These are phyloP conservation scores for Marchantia polymorpha DNA, from an alignment of 225 moss, liverwort and hornwort genomes.

Conservation along the genomic window DNA sequence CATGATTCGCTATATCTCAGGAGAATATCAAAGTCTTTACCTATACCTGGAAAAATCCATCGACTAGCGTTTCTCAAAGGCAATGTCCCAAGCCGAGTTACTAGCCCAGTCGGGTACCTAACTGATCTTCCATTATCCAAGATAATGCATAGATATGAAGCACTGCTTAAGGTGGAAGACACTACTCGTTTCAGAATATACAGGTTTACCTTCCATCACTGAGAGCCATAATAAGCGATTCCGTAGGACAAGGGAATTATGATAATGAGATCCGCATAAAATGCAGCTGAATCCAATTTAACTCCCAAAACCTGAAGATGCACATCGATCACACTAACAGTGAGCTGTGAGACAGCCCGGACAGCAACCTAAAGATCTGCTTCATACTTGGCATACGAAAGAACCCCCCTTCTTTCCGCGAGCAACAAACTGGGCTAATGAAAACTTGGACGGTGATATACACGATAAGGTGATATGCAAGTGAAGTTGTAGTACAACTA, in stretches of 20 bases:
- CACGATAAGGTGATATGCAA: background rate
- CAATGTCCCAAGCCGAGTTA: background rate
- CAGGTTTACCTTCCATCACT: background rate
- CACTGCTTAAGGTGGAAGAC: background rate
- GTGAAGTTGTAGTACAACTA: no score
- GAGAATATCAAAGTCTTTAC: background rate
- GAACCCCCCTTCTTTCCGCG: no score
- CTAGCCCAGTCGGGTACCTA: background rate
- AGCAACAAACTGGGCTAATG: background rate
- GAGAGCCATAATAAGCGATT: background rate
- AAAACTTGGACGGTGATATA: background rate
- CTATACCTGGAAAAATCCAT: background rate
- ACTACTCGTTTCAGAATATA: background rate
- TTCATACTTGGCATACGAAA: background rate
- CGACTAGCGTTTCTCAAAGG: background rate
- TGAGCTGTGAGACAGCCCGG: conserved; percentile 8
- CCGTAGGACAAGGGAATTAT: background rate
- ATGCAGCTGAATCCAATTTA: background rate
- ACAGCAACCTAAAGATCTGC: background rate
- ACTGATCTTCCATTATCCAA: background rate
- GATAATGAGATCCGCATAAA: no score
- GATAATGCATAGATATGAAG: background rate
- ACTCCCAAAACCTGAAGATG: conserved; percentile 8
- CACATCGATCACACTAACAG: background rate
- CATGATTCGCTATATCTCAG: no score